These are phyloP conservation scores for Trichophyton verrucosum DNA, from an alignment of 2,329 filamentous ascomycete genomes.

Conservation along the genomic window DNA sequence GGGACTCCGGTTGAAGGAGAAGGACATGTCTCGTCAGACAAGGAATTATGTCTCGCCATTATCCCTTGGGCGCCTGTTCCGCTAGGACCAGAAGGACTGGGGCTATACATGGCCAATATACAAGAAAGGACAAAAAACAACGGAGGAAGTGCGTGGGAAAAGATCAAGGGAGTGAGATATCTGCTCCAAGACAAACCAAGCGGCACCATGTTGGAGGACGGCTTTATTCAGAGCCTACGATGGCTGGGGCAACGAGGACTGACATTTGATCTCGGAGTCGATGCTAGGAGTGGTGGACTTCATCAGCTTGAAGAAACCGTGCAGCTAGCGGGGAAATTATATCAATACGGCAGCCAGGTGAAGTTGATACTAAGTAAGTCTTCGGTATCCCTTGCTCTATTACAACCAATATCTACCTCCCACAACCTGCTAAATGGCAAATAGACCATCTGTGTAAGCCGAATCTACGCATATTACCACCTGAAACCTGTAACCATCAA, in stretches of 20 bases:
- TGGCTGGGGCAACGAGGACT: conserved; percentile 52
- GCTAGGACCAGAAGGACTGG: conserved; percentile 47
- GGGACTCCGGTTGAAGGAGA: conserved; percentile 46
- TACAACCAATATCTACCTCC: conserved; percentile 26
- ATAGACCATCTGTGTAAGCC: conserved; percentile 85
- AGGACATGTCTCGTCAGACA: conserved; percentile 44
- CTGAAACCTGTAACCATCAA: conserved; percentile 39
- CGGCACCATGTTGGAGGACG: conserved; percentile 50
- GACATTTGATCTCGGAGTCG: conserved; percentile 73
- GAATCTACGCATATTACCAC: conserved; percentile 47
- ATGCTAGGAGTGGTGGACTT: conserved; percentile 63
- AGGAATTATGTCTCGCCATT: conserved; percentile 51
- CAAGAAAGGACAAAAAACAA: conserved; percentile 28
- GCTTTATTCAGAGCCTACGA: conserved; percentile 54
- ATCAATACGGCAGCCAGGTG: background rate
- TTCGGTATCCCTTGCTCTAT: background rate
- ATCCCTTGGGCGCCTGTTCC: conserved; percentile 80
- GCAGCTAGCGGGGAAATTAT: conserved; percentile 54
- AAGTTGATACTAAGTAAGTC: background rate
- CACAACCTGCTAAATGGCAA: conserved; percentile 14
- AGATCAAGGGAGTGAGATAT: conserved; percentile 69
- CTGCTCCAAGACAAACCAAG: conserved; percentile 64
- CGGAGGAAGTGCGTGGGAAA: conserved; percentile 49
- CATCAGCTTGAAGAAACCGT: conserved; percentile 60
- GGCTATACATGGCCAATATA: conserved; percentile 52